phyloP scores from a whole-genome alignment of 208 protist genomes.

The Trypanosoma theileri region DNA sequence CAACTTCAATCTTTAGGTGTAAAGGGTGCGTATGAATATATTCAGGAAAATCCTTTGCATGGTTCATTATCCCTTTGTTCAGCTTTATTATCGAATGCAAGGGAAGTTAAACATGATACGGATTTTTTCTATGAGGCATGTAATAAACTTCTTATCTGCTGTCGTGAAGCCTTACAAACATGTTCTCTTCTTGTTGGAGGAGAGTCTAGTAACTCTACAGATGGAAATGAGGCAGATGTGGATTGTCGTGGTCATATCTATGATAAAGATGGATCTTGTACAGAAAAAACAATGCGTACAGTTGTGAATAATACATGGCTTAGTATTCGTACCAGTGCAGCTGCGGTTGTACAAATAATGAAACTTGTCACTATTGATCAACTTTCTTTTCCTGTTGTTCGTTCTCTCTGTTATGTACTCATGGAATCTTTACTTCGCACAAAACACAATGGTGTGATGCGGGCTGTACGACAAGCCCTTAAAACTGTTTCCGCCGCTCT shows the following conservation, averaged over 20 bases:
- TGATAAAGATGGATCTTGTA: constrained; percentile 39
- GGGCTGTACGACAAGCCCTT: constrained; percentile 66
- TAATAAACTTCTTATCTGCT: constrained; percentile 47
- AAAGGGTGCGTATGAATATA: constrained; percentile 44
- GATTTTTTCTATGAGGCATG: constrained; percentile 25
- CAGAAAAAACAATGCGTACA: constrained; percentile 60
- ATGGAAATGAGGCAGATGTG: constrained; percentile 43
- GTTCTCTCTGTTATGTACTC: constrained; percentile 50
- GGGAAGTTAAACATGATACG: constrained; percentile 17
- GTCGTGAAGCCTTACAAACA: constrained; percentile 43
- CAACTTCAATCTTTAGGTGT: constrained; percentile 32
- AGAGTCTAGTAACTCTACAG: background rate
- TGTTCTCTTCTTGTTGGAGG: constrained; percentile 33
- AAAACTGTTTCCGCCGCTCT: constrained; percentile 47
- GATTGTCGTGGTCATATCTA: constrained; percentile 90
- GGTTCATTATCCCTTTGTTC: constrained; percentile 67
- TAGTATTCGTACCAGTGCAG: constrained; percentile 64
- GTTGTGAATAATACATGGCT: constrained; percentile 93
- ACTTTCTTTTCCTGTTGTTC: constrained; percentile 44
- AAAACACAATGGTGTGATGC: constrained; percentile 93
- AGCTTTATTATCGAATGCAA: constrained; percentile 41
- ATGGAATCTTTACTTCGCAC: constrained; percentile 76
- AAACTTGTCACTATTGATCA: constrained; percentile 35
- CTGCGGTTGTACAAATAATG: constrained; percentile 44
- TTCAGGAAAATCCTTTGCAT: constrained; percentile 66